Base-by-base conservation (phyloP, 1,284 basidiomycete genomes). In the Cutaneotrichosporon curvatum region DNA sequence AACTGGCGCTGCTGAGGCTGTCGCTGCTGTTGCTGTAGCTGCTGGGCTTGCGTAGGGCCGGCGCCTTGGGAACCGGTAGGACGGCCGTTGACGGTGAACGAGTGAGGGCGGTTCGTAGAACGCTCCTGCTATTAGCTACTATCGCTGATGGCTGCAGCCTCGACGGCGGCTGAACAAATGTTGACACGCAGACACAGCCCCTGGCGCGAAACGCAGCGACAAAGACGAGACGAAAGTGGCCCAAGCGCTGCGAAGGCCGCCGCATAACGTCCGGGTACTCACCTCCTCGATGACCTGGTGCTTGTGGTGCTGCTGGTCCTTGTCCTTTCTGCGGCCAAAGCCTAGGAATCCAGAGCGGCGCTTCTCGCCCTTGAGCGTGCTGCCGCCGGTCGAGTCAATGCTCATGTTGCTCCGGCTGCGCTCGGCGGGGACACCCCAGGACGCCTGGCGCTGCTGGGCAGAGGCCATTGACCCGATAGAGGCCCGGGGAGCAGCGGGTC, bases 311-410 rank as follows among this genome's bases (percentile, higher is more conserved):
- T 20, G 18, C 35, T 37, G 31, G 35, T 36, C 30, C 49, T 52
- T 52, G 42, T 56, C 54, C 50, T 56, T 56, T 23, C 45, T 56
- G 22, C 53, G 35, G 10, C 43, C 44, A 20, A 56, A 40, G 37
- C 50, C 50, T 6, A 56, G 32, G 37, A 56, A 52, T 14, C 50
- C 49, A 14, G 54, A 56, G 16, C 48, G 45, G 22, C 54, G 54
- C 40, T 47, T 50, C 22, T 43, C 42, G 23, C 41, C 41, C 23
- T 46, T 51, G 32, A 43, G 21, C 1, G 49, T 51, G 22, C 36
- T 33, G 25, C 30, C 37, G 33, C 46, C 44, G 15, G 32, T 39
- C 16, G 47, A 51, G 31, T 42, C 53, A 23, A 49, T 22, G 21
- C 32, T 37, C 39, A 42, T 47, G 43, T 35, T 33, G 48, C 46